Conservation (phyloP, 495 filamentous ascomycete species). For the Corynascus novoguineensis region DNA sequence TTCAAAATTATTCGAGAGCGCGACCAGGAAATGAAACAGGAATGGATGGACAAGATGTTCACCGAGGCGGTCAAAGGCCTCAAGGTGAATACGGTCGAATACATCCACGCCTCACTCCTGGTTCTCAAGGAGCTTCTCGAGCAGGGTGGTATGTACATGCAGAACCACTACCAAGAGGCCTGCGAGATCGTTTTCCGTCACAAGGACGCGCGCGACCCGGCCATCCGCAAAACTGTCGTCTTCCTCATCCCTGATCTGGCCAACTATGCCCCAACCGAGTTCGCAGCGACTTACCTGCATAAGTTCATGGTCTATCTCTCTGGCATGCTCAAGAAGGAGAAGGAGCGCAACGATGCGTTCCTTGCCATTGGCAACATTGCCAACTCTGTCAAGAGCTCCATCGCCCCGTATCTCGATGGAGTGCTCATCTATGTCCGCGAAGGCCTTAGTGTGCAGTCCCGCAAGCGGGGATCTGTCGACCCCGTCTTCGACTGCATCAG, state of each 20-base stretch:
- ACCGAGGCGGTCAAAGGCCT: constrained; percentile 75
- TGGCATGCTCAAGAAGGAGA: constrained; percentile 89
- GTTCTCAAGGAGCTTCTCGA: constrained; percentile 84
- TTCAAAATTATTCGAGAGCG: constrained; percentile 89
- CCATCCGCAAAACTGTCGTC: constrained; percentile 83
- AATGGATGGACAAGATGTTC: constrained; percentile 82
- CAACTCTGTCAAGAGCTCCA: constrained; percentile 87
- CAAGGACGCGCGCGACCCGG: constrained; percentile 83
- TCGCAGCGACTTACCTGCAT: constrained; percentile 75
- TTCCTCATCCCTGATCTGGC: constrained; percentile 88
- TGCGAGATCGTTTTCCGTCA: constrained; percentile 87
- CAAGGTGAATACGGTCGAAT: constrained; percentile 71
- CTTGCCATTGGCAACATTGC: constrained; percentile 93
- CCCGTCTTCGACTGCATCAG: constrained; percentile 98
- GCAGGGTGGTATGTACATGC: constrained; percentile 98
- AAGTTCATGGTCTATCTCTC: constrained; percentile 96
- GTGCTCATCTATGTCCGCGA: constrained; percentile 90
- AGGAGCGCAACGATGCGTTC: constrained; percentile 87
- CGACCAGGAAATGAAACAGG: constrained; percentile 75
- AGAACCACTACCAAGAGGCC: constrained; percentile 75
- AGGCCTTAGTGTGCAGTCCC: constrained; percentile 71
- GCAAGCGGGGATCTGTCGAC: constrained; percentile 71
- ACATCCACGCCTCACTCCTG: constrained; percentile 84
- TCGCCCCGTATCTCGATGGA: constrained; percentile 90
- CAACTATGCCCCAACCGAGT: constrained; percentile 82